Percentiles rank a stretch among this genome's conserved stretches.
Conservation (phyloP, 106 monocot genomes). For the Acorus gramineus region DNA sequence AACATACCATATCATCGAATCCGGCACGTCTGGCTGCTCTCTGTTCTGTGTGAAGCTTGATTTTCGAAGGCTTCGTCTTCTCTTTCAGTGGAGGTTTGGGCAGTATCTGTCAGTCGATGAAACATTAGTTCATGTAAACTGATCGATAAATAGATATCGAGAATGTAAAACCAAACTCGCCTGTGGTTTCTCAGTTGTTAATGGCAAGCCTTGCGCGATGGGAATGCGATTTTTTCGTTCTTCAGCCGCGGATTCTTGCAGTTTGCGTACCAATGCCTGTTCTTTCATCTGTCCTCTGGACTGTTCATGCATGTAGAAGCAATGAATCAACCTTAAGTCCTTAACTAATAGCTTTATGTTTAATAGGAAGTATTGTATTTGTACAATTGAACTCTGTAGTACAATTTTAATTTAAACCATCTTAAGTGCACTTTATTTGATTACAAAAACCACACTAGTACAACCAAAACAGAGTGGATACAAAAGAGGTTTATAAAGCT, state of each 20-base stretch:
- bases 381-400: too few relatives aligned
- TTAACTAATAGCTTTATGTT: not conserved
- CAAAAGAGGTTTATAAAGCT: not conserved
- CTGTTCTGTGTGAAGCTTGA: slow-evolving; percentile 62
- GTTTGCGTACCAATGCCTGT: slow-evolving; percentile 7
- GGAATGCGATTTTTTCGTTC: slow-evolving; percentile 9
- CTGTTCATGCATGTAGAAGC: not conserved
- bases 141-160: not conserved
- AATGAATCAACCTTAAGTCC: not conserved
- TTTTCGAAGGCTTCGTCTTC: slow-evolving; percentile 32
- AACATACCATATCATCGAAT: slow-evolving; percentile 43
- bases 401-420: too few relatives aligned
- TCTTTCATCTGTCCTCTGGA: slow-evolving; percentile 18
- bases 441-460: too few relatives aligned
- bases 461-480: too few relatives aligned
- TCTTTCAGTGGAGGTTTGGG: slow-evolving; percentile 23
- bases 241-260: slow-evolving; percentile 4
- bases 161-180: not conserved
- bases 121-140: not conserved
- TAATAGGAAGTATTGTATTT: not conserved
- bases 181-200: slow-evolving; percentile 19
- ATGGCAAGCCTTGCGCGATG: slow-evolving; percentile 17
- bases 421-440: too few relatives aligned
- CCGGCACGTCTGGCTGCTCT: slow-evolving; percentile 58
- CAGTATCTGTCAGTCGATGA: slow-evolving; percentile 14